Percentiles rank a stretch among this genome's conserved stretches.
Evolutionary conservation across 495 filamentous ascomycete genomes (phyloP).

Genomic region (Neurospora africana): DNA sequence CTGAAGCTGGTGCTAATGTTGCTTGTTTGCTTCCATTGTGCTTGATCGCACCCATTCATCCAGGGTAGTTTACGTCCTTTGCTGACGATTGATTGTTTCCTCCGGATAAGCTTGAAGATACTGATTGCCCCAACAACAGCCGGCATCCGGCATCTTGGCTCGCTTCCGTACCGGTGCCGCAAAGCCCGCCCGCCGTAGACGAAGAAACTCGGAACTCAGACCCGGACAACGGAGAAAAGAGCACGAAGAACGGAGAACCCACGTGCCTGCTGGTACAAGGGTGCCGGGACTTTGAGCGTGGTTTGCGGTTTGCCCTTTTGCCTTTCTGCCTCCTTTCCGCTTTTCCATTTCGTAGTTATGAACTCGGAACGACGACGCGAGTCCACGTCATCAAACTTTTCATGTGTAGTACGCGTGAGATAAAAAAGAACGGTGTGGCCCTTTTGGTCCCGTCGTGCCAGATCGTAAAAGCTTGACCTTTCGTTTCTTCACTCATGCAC

Average conservation of each 20-base stretch:
- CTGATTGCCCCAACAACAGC: not conserved
- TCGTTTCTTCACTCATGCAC: too few relatives aligned
- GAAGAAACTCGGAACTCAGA: not conserved
- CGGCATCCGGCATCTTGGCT: not conserved
- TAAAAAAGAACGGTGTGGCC: not conserved
- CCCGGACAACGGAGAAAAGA: not conserved
- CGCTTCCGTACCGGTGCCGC: not conserved
- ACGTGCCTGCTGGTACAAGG: not conserved
- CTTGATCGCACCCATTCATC: too few relatives aligned
- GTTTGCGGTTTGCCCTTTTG: not conserved
- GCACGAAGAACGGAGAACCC: not conserved
- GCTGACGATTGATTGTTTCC: too few relatives aligned
- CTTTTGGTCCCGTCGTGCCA: not conserved
- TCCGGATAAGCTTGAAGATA: not conserved
- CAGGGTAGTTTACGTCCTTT: too few relatives aligned
- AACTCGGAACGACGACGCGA: not conserved
- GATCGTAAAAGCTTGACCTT: not conserved
- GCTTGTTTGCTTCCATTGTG: too few relatives aligned
- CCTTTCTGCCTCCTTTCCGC: not conserved
- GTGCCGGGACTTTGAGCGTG: not conserved
- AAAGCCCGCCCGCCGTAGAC: rapidly evolving
- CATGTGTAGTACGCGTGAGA: too few relatives aligned
- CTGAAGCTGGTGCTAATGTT: too few relatives aligned
- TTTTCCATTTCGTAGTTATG: not conserved
- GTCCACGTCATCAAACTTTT: not conserved